A percentile compares a stretch with the other conserved stretches of the same genome.
phyloP scores from a whole-genome alignment of 2,329 filamentous ascomycete species.

The Colletotrichum zoysiae region DNA sequence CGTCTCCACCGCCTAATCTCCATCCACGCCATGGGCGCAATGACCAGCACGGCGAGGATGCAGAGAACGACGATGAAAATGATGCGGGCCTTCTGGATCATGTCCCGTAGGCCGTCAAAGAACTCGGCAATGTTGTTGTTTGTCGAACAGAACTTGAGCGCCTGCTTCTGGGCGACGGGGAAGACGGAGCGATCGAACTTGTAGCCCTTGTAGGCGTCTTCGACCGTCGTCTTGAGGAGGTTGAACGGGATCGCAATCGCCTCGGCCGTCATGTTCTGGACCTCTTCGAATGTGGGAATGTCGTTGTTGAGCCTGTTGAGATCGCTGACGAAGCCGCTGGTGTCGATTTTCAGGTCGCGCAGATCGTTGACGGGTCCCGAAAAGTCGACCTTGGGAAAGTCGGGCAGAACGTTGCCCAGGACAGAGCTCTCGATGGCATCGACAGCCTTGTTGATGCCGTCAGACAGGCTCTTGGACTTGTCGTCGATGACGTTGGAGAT shows the following conservation, averaged over 20 bases:
- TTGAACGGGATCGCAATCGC: constrained; percentile 86
- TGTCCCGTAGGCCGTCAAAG: constrained; percentile 78
- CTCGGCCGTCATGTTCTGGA: constrained; percentile 83
- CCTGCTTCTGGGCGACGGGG: constrained; percentile 85
- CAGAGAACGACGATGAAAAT: constrained; percentile 82
- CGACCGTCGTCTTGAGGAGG: constrained; percentile 79
- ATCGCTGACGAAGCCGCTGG: constrained; percentile 74
- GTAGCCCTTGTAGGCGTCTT: constrained; percentile 78
- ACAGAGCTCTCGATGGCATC: constrained; percentile 59
- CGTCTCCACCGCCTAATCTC: constrained; percentile 83
- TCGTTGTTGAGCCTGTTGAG: constrained; percentile 80
- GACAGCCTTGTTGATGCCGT: constrained; percentile 64
- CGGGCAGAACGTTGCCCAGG: constrained; percentile 61
- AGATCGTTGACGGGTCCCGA: constrained; percentile 74
- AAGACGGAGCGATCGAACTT: constrained; percentile 83
- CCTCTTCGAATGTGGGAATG: constrained; percentile 85
- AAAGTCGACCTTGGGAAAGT: constrained; percentile 71
- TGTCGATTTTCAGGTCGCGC: constrained; percentile 75
- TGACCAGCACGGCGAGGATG: constrained; percentile 77
- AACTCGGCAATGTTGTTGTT: constrained; percentile 86
- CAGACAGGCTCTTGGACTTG: constrained; percentile 63
- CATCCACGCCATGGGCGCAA: constrained; percentile 82
- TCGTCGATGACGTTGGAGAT: constrained; percentile 72
- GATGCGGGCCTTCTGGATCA: constrained; percentile 77
- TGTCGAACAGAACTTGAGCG: constrained; percentile 88